phyloP scores from a whole-genome alignment of 768 basidiomycete species.

The Brasilioporus rufonigricans region DNA sequence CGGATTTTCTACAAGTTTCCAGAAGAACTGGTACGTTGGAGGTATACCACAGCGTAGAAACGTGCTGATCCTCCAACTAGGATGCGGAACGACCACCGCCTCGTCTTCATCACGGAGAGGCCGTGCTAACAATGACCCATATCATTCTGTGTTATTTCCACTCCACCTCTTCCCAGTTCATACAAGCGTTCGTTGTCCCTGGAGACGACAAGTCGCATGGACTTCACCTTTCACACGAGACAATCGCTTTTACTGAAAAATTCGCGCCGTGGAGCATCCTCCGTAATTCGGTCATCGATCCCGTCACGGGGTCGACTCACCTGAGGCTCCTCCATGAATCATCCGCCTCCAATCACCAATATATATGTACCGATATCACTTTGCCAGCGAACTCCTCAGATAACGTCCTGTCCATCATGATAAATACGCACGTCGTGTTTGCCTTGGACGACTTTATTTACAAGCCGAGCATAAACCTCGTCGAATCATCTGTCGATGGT shows the following conservation, averaged over 20 bases:
- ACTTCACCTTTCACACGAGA: background rate
- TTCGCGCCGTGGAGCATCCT: background rate
- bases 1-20: background rate
- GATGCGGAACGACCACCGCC: background rate
- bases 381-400: background rate
- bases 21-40: background rate
- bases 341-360: too few species aligned
- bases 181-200: background rate
- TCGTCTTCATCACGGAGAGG: background rate
- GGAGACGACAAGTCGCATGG: too few species aligned
- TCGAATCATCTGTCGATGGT: background rate
- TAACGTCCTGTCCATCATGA: background rate
- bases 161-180: background rate
- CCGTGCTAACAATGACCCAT: background rate
- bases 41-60: background rate
- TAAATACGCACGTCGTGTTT: background rate
- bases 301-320: background rate
- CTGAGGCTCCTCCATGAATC: background rate
- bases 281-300: background rate
- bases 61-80: background rate
- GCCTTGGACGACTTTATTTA: background rate
- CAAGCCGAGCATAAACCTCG: background rate
- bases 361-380: too few species aligned
- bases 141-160: background rate
- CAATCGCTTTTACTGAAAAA: background rate